Percentiles rank a stretch among this genome's conserved stretches.
Conservation (phyloP, 192 early-diverging fungal species). For the Coemansia sp. region DNA sequence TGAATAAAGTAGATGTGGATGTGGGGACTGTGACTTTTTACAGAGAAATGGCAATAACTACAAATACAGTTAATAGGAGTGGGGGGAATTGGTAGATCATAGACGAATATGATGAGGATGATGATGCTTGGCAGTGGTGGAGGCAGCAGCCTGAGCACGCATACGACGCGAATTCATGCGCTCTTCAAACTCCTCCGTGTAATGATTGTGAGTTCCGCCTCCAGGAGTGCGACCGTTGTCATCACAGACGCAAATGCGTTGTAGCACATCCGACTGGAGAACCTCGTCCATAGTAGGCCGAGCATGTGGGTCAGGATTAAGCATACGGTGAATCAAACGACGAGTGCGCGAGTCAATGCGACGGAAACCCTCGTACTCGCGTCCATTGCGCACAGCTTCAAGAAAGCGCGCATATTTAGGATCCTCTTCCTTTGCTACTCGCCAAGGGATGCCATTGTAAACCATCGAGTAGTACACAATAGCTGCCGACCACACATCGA, state of each 20-base stretch:
- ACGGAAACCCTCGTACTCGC: conserved; percentile 80
- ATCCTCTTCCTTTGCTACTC: conserved; percentile 60
- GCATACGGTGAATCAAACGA: conserved; percentile 73
- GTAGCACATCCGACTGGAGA: conserved; percentile 74
- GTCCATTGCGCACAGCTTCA: conserved; percentile 57
- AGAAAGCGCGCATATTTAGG: conserved; percentile 63
- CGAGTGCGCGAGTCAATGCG: conserved; percentile 65
- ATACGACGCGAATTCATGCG: conserved; percentile 41
- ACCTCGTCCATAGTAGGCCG: conserved; percentile 71
- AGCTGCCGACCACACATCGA: conserved; percentile 94
- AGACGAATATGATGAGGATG: conserved; percentile 11
- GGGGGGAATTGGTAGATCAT: neutral
- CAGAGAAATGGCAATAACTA: too few relatives aligned
- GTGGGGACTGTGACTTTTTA: too few relatives aligned
- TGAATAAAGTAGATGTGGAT: too few relatives aligned
- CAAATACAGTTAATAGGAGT: neutral
- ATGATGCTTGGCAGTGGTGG: conserved; percentile 9
- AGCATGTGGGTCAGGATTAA: conserved; percentile 74
- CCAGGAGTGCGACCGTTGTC: conserved; percentile 42
- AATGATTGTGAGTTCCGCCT: conserved; percentile 46
- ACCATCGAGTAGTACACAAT: conserved; percentile 88
- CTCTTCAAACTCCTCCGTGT: conserved; percentile 57
- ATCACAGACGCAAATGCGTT: conserved; percentile 63
- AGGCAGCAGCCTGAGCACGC: conserved; percentile 46
- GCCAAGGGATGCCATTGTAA: conserved; percentile 67